phyloP scores from a whole-genome alignment of 108 stramenopile species.

The Nannochloropsis oceanica region DNA sequence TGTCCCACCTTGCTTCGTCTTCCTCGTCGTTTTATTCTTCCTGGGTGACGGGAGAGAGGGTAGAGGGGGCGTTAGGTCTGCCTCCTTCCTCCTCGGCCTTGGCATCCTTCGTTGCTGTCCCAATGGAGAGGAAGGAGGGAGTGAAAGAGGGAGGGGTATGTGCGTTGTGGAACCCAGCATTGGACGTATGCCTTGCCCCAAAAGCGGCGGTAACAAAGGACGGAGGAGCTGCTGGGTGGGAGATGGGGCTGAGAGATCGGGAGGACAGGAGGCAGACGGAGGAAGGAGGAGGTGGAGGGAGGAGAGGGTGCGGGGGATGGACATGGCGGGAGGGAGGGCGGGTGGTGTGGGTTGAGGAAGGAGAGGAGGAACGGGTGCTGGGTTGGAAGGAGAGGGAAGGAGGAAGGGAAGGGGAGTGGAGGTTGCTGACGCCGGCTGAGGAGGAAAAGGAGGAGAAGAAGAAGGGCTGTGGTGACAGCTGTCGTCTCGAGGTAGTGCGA shows the following conservation, averaged over 20 bases:
- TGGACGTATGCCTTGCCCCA: not conserved
- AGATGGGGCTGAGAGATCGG: not conserved
- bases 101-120: not conserved
- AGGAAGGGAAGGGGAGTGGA: not conserved
- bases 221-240: not conserved
- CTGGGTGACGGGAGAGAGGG: not conserved
- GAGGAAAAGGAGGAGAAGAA: not conserved
- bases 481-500: not conserved
- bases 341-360: not conserved
- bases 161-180: not conserved
- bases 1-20: not conserved
- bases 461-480: too few relatives aligned
- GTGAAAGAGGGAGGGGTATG: too few relatives aligned
- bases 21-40: not conserved
- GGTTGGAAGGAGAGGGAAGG: not conserved
- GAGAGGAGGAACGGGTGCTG: not conserved
- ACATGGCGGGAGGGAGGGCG: not conserved
- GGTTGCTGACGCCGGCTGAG: not conserved
- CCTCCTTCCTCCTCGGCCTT: not conserved
- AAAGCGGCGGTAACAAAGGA: not conserved
- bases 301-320: not conserved
- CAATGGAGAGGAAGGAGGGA: not conserved
- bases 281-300: not conserved
- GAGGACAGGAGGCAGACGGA: not conserved
- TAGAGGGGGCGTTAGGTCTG: not conserved